Percentiles rank a stretch among this genome's conserved stretches.
Evolutionary conservation across 2,329 filamentous ascomycete species (phyloP).

Genomic region (Aspergillus clavatus): DNA sequence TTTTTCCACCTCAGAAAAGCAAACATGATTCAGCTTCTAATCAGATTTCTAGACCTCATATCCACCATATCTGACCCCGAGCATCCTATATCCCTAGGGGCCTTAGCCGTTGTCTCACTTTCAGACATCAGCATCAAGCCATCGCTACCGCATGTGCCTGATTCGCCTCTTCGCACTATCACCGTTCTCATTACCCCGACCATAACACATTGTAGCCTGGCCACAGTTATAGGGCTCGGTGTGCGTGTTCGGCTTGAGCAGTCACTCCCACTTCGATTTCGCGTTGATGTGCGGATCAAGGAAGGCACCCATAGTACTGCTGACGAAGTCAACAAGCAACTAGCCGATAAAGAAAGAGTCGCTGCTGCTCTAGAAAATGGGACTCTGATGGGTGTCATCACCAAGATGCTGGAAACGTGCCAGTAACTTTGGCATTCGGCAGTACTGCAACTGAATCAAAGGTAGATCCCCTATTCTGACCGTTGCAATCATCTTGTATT

Average conservation of each 20-base stretch:
- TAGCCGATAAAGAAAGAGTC: slow-evolving; percentile 93
- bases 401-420: slow-evolving; percentile 91
- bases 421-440: slow-evolving; percentile 51
- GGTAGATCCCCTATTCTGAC: background rate
- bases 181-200: slow-evolving; percentile 90
- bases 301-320: slow-evolving; percentile 93
- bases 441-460: background rate
- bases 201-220: slow-evolving; percentile 92
- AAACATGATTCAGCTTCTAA: slow-evolving; percentile 5
- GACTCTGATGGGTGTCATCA: slow-evolving; percentile 77
- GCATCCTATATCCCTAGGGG: slow-evolving; percentile 88
- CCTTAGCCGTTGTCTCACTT: slow-evolving; percentile 92
- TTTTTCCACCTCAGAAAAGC: background rate
- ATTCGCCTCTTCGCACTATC: slow-evolving; percentile 65
- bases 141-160: slow-evolving; percentile 54
- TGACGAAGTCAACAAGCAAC: slow-evolving; percentile 93
- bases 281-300: slow-evolving; percentile 89
- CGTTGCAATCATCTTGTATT: background rate
- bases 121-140: slow-evolving; percentile 79
- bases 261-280: slow-evolving; percentile 82
- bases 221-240: slow-evolving; percentile 91
- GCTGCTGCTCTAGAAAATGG: slow-evolving; percentile 92
- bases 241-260: slow-evolving; percentile 89
- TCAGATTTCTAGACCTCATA: slow-evolving; percentile 66
- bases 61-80: slow-evolving; percentile 94